phyloP scores from a whole-genome alignment of 768 basidiomycete genomes.

The Austroboletus eburneus region DNA sequence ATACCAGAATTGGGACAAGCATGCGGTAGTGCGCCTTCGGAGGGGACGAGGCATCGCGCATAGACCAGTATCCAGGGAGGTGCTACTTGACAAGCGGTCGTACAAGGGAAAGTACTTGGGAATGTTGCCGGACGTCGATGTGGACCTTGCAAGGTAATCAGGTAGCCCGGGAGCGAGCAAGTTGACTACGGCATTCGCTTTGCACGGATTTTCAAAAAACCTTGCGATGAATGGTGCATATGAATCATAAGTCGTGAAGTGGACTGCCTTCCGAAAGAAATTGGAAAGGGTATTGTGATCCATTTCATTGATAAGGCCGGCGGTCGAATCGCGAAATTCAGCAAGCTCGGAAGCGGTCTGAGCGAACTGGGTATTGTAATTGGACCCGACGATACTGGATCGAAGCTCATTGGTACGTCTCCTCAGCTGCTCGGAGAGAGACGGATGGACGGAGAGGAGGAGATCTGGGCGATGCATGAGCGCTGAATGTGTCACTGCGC shows the following conservation, averaged over 20 bases:
- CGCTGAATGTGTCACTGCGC: too few species aligned
- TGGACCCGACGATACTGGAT: neutral
- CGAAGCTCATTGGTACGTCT: neutral
- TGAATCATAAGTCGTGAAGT: neutral
- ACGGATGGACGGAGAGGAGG: neutral
- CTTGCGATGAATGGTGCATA: neutral
- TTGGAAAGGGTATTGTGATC: neutral
- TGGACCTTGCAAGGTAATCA: neutral
- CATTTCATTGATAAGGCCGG: neutral
- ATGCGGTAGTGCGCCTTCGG: neutral
- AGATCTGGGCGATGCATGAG: neutral
- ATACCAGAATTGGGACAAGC: neutral
- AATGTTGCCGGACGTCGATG: neutral
- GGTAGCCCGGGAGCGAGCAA: neutral
- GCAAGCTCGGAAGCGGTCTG: neutral
- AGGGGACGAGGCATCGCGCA: neutral
- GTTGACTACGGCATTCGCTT: neutral
- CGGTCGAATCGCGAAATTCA: neutral
- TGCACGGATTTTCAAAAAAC: neutral
- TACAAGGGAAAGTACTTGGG: neutral
- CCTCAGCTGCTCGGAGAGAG: neutral
- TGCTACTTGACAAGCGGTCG: neutral
- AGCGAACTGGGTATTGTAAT: neutral
- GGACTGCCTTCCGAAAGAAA: neutral
- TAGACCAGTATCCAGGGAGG: neutral